phyloP scores from a whole-genome alignment of 148 eudicot species.

The Nepenthes mirabilis region DNA sequence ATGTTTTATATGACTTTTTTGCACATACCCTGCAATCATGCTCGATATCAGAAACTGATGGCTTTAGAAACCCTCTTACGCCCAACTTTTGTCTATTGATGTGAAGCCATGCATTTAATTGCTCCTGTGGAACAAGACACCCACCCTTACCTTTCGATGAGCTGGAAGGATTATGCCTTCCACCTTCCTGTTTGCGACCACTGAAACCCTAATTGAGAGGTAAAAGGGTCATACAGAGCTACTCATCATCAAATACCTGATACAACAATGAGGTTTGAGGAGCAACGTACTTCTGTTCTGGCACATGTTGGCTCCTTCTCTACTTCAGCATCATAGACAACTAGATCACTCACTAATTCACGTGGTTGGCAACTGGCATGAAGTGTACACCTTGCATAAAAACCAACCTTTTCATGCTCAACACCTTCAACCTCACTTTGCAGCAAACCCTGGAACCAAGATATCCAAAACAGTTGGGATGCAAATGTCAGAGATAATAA shows the following conservation, averaged over 20 bases:
- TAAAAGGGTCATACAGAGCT: slow-evolving; percentile 3
- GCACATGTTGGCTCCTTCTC: slow-evolving; percentile 42
- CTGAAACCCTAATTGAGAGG: slow-evolving; percentile 35
- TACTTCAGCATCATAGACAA: slow-evolving; percentile 12
- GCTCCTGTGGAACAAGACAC: slow-evolving; percentile 53
- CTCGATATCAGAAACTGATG: slow-evolving; percentile 30
- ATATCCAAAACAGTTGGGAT: too few species aligned
- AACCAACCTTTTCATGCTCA: slow-evolving; percentile 32
- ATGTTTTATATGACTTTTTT: not conserved
- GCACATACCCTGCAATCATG: slow-evolving; percentile 52
- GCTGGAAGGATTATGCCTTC: slow-evolving; percentile 14
- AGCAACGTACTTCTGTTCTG: slow-evolving; percentile 39
- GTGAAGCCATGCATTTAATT: slow-evolving; percentile 59
- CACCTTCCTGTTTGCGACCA: slow-evolving; percentile 36
- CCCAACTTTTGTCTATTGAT: slow-evolving; percentile 37
- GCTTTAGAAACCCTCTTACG: slow-evolving; percentile 24
- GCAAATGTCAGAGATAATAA: too few species aligned
- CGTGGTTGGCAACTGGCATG: slow-evolving; percentile 25
- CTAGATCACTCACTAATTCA: slow-evolving; percentile 10
- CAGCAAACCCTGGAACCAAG: too few species aligned
- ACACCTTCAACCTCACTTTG: slow-evolving; percentile 24
- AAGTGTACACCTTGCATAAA: slow-evolving; percentile 38
- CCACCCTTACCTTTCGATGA: slow-evolving; percentile 21
- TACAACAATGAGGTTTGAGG: not conserved
- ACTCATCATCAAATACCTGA: not conserved